phyloP scores from a whole-genome alignment of 805 yeast genomes.

The Spathaspora gorwiae region DNA sequence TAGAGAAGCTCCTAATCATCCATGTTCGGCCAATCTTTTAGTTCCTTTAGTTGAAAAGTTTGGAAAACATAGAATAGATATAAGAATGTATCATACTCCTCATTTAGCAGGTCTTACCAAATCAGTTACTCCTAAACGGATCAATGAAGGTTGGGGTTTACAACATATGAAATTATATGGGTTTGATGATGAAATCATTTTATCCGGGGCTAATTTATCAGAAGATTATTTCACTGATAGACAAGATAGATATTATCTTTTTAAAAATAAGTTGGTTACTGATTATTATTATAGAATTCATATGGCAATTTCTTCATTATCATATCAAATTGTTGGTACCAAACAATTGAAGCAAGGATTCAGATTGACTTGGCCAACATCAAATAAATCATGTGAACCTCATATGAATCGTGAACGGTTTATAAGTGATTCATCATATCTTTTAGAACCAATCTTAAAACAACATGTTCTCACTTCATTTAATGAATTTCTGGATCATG shows the following conservation, averaged over 20 bases:
- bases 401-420: constrained; percentile 47
- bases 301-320: constrained; percentile 58
- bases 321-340: constrained; percentile 56
- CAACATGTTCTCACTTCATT: constrained; percentile 31
- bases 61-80: constrained; percentile 65
- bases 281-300: constrained; percentile 76
- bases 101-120: constrained; percentile 66
- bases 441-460: constrained; percentile 56
- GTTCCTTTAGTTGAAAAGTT: constrained; percentile 60
- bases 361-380: constrained; percentile 66
- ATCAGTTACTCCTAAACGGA: constrained; percentile 66
- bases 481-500: constrained; percentile 30
- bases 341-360: constrained; percentile 45
- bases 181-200: constrained; percentile 80
- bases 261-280: constrained; percentile 53
- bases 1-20: constrained; percentile 74
- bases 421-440: constrained; percentile 49
- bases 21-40: constrained; percentile 71
- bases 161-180: constrained; percentile 98
- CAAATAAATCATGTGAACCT: constrained; percentile 68
- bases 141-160: constrained; percentile 88
- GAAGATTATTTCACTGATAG: constrained; percentile 90
- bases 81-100: constrained; percentile 89
- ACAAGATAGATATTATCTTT: constrained; percentile 86
- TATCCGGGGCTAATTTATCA: constrained; percentile 90